These are phyloP conservation scores for Dictyostelium capitatum DNA, from an alignment of 78 protist genomes.

Conservation along the genomic window DNA sequence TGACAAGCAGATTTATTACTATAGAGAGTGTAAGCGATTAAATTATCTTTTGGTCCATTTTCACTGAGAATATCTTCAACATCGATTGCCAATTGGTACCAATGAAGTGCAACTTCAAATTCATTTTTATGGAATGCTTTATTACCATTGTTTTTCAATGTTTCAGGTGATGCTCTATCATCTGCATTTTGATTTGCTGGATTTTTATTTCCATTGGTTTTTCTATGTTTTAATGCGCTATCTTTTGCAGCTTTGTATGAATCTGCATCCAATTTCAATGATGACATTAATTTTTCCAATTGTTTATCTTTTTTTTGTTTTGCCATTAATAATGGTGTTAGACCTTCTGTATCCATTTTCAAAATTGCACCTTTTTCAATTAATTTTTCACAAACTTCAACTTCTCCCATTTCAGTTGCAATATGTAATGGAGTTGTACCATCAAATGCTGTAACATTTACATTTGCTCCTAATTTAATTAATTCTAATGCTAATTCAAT, in stretches of 20 bases:
- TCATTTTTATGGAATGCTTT: constrained; percentile 45
- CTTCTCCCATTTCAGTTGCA: constrained; percentile 24
- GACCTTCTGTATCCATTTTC: constrained; percentile 51
- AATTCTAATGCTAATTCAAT: constrained; percentile 34
- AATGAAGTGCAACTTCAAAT: constrained; percentile 50
- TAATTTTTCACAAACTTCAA: constrained; percentile 34
- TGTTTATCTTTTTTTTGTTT: constrained; percentile 45
- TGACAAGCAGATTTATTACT: constrained; percentile 75
- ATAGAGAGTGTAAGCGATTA: constrained; percentile 29
- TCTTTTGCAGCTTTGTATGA: constrained; percentile 19
- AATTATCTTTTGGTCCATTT: neutral
- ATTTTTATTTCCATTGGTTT: neutral
- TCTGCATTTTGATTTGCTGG: neutral
- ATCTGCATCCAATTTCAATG: constrained; percentile 29
- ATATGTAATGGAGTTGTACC: constrained; percentile 72
- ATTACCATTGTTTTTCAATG: constrained; percentile 53
- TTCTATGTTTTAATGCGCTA: neutral
- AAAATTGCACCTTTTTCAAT: constrained; percentile 53
- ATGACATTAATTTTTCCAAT: constrained; percentile 37
- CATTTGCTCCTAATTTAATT: constrained; percentile 68
- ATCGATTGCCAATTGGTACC: constrained; percentile 68
- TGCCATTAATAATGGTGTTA: constrained; percentile 52
- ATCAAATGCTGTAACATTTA: constrained; percentile 48
- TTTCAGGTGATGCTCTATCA: constrained; percentile 50
- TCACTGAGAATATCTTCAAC: constrained; percentile 58